phyloP scores from a whole-genome alignment of 768 basidiomycete genomes.

The Hypsizygus marmoreus region DNA sequence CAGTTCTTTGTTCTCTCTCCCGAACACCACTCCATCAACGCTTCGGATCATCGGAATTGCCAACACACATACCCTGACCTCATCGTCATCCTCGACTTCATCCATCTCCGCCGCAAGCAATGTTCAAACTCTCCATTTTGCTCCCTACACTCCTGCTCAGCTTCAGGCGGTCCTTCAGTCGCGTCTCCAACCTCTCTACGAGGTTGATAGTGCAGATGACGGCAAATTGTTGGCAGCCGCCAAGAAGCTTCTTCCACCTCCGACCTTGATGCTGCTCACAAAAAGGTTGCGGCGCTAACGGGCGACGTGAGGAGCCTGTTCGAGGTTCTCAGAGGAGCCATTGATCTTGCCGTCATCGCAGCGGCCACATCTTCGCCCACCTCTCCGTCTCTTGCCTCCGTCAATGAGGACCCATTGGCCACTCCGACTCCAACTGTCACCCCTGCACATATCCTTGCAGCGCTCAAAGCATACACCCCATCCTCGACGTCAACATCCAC shows the following conservation, averaged over 20 bases:
- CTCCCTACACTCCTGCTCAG: slow-evolving; percentile 75
- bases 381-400: neutral
- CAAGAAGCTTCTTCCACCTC: slow-evolving; percentile 60
- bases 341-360: slow-evolving; percentile 61
- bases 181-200: slow-evolving; percentile 58
- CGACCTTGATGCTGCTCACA: slow-evolving; percentile 68
- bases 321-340: slow-evolving; percentile 78
- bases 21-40: slow-evolving; percentile 48
- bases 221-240: slow-evolving; percentile 27
- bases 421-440: slow-evolving; percentile 48
- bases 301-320: slow-evolving; percentile 83
- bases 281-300: slow-evolving; percentile 82
- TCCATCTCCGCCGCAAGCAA: slow-evolving; percentile 36
- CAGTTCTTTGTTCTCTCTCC: slow-evolving; percentile 67
- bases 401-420: slow-evolving; percentile 36
- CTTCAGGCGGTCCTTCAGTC: slow-evolving; percentile 68
- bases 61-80: slow-evolving; percentile 84
- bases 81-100: slow-evolving; percentile 42
- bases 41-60: slow-evolving; percentile 84
- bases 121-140: slow-evolving; percentile 74
- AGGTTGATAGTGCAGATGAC: slow-evolving; percentile 29
- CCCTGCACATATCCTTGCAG: slow-evolving; percentile 69
- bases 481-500: slow-evolving; percentile 32
- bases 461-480: slow-evolving; percentile 71
- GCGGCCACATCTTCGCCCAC: slow-evolving; percentile 16